Evolutionary conservation across 169 alveolate genomes (phyloP), one percentile per base, ranked within the genome.

Genomic region (Cryptosporidium sp.): DNA sequence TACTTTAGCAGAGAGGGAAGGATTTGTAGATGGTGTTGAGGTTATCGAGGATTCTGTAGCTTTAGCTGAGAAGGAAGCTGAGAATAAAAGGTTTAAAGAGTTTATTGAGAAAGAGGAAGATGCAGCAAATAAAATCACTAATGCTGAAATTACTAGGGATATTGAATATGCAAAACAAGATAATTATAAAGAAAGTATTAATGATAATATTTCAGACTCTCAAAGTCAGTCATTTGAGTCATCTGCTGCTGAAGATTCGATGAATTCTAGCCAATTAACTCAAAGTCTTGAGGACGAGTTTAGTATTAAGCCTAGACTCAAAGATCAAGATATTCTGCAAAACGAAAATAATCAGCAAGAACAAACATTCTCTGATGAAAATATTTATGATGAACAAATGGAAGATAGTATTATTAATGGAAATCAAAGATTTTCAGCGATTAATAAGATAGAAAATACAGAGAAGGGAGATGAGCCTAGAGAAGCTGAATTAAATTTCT

Each of bases 1-100:
- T 29, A 80, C 89, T 16, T 45, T 80, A 29, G 73, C 89, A 23
- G 89, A 80, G 52, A 80, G 89, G 26, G 89, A 80, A 26, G 73
- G 73, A 35, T 80, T 80, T 65, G 80, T 65, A 9, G 89, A 80
- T 44, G 89, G 89, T 10, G 75, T 80, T 80, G 89, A 80, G 45
- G 75, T 80, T 9, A 60, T 80, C 7, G 89, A 80, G 9, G 89
- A 80, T 16, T 60, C 75, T 5, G 48, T 45, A 18, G 14, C 80
- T 44, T 80, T 67, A 29, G 75, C 89, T 62, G 89, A 80, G 18
- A 80, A 80, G 56, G 89, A 80, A 39, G 84, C 33, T 18, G 65
- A 70, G 14, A 68, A 73, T 4, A 80, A 62, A 29, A 61, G 42
- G 29, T n/a, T 62, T 26, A 62, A 60, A 23, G 89, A 80, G 35